These are phyloP conservation scores for Emergomyces orientalis DNA, from an alignment of 2,329 filamentous ascomycete species.

Conservation along the genomic window DNA sequence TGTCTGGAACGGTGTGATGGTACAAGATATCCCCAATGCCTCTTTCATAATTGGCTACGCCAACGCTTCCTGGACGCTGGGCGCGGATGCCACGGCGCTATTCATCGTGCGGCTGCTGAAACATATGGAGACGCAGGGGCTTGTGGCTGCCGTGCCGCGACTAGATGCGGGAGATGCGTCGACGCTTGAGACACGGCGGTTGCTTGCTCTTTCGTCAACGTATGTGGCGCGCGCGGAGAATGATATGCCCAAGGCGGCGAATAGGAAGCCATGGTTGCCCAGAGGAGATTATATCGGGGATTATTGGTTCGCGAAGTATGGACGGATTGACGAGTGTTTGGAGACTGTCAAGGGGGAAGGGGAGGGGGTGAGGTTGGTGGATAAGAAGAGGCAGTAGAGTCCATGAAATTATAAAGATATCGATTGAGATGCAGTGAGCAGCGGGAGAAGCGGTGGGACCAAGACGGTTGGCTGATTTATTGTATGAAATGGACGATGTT, in stretches of 20 bases:
- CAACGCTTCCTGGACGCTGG: constrained; percentile 39
- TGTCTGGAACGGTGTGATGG: constrained; percentile 37
- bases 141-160: constrained; percentile 23
- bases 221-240: constrained; percentile 31
- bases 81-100: constrained; percentile 36
- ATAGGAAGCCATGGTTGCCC: constrained; percentile 34
- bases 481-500: no score
- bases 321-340: constrained; percentile 27
- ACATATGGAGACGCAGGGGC: constrained; percentile 22
- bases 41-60: constrained; percentile 37
- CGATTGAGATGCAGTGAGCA: no score
- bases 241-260: constrained; percentile 30
- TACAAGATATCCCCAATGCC: constrained; percentile 38
- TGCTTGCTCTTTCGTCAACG: constrained; percentile 34
- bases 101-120: constrained; percentile 32
- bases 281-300: constrained; percentile 33
- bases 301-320: constrained; percentile 31
- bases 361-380: constrained; percentile 22
- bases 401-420: background rate
- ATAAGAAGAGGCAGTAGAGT: background rate
- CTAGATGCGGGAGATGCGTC: constrained; percentile 15
- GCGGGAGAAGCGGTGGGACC: no score
- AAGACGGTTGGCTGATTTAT: no score
- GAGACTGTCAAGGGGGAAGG: constrained; percentile 14
- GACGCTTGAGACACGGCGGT: constrained; percentile 21